Evolutionary conservation across 345 rosid species (phyloP), one percentile per base, ranked within the genome.

Genomic region (Syzygium aqueum): DNA sequence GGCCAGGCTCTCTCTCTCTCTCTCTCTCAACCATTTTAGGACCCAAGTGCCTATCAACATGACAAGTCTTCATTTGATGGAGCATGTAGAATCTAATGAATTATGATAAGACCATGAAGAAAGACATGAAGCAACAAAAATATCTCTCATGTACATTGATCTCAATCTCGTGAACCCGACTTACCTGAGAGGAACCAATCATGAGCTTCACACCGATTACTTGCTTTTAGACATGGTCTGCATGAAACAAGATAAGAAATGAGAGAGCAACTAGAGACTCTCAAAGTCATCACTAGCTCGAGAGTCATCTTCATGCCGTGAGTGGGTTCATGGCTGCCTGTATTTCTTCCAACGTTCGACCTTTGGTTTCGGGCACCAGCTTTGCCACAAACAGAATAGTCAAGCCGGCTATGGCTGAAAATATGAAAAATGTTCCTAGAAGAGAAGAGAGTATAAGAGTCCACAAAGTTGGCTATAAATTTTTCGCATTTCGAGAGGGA

Each of bases 351-450:
- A 95, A 90, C 1, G 96, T 94, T 77, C 95, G 90, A 30, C 98
- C 97, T 89, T 94, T 94, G 73, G 97, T 95, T 89, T 96, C 97
- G 3, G 98, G 98, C n/a, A 95, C 96, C 86, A 95, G 91, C 90
- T 93, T 94, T 6, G 89, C 93, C 51, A 95, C 96, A 17, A 96
- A 96, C 86, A 93, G 51, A 86, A 94, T 91, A 0, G 96, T 95
- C 43, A 92, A 33, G 43, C 96, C 94, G 43, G 95, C 94, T 46
- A 96, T 84, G 59, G 89, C 84, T 27, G 96, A 85, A 86, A 95
- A 94, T 73, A 94, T 90, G 77, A 96, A 92, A 91, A 95, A 95
- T 33, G 95, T 94, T 86, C 96, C 99, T 96, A 90, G 11, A 46
- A 67, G 49, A 17, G 22, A 53, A 65, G 46, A 67, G 46, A 33